Base-by-base conservation (phyloP, 1,284 basidiomycete species). In the Cystobasidiaceae sp. region DNA sequence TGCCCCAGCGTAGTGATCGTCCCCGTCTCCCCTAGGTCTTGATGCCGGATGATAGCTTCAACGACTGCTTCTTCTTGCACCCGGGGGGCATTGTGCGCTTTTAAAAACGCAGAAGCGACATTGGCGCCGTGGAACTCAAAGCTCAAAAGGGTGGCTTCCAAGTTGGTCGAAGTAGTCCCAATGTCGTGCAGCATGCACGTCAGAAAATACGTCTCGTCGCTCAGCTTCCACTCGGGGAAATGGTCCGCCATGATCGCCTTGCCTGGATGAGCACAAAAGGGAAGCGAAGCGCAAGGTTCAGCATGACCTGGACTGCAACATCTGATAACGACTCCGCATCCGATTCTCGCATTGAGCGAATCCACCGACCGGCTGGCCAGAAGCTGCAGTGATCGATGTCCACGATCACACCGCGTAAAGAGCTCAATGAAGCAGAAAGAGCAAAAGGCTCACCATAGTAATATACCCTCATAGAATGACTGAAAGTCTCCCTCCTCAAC, bases 21-120 rank as follows among this genome's bases (percentile, higher is more conserved):
- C 1, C 81, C 81, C 68, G 80, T 81, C 8, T 82, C 82, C 66
- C 82, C 81, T 54, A 84, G 81, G 71, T 84, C 83, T 71, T 84
- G 83, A 74, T 84, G 83, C 51, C 82, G 75, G 60, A 84, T 79
- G 67, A 84, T 83, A 33, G 82, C 81, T 67, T 84, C 83, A 69
- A 81, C 82, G 7, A 84, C 79, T 56, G 79, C 79, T 68, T 84
- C 83, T 33, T 82, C 82, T 69, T 83, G 82, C 67, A 82, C 80
- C 74, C 81, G 79, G 1, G 75, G 75, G 17, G 81, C 81, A 9
- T 79, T 81, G 11, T 76, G 72, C 30, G 77, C 64, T 27, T 82
- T 72, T 49, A 84, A 33, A 59, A 60, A 63, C 68, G 49, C 82
- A 82, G 34, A 48, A 13, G 56, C 56, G 15, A 58, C 28, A 23